A percentile compares a stretch with the other conserved stretches of the same genome.
These are phyloP conservation scores for Epichloe sp. DNA, from an alignment of 2,329 filamentous ascomycete genomes.

Conservation along the genomic window DNA sequence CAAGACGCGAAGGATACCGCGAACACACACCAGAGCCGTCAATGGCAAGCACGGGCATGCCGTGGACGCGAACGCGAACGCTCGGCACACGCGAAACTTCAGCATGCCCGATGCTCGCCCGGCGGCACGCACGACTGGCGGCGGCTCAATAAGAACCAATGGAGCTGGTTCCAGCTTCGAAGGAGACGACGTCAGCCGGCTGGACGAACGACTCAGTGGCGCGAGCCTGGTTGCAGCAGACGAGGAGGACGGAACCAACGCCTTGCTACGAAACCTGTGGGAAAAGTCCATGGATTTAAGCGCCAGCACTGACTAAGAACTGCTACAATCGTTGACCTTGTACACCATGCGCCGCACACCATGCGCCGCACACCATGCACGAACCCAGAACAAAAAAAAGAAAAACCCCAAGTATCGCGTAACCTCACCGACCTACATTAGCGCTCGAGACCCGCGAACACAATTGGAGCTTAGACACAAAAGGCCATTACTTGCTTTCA, in stretches of 20 bases:
- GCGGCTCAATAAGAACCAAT: slow-evolving; percentile 23
- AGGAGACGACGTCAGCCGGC: slow-evolving; percentile 27
- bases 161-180: slow-evolving; percentile 32
- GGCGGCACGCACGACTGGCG: slow-evolving; percentile 18
- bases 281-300: slow-evolving; percentile 47
- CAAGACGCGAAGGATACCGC: slow-evolving; percentile 35
- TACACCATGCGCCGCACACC: not conserved
- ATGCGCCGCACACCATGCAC: not conserved
- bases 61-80: slow-evolving; percentile 15
- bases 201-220: slow-evolving; percentile 34
- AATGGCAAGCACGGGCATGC: slow-evolving; percentile 22
- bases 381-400: not conserved
- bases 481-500: too few species aligned
- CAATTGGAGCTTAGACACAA: too few species aligned
- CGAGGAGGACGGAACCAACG: slow-evolving; percentile 36
- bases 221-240: slow-evolving; percentile 35
- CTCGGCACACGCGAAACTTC: slow-evolving; percentile 25
- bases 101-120: slow-evolving; percentile 24
- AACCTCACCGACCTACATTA: too few species aligned
- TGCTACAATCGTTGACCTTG: not conserved
- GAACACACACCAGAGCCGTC: slow-evolving; percentile 22
- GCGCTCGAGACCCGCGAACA: too few species aligned
- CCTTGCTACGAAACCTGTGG: slow-evolving; percentile 45
- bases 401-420: too few species aligned
- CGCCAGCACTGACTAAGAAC: slow-evolving; percentile 26